Percentiles rank a stretch among this genome's conserved stretches.
phyloP scores from a whole-genome alignment of 129 eudicot genomes.

The Mikania micrantha region DNA sequence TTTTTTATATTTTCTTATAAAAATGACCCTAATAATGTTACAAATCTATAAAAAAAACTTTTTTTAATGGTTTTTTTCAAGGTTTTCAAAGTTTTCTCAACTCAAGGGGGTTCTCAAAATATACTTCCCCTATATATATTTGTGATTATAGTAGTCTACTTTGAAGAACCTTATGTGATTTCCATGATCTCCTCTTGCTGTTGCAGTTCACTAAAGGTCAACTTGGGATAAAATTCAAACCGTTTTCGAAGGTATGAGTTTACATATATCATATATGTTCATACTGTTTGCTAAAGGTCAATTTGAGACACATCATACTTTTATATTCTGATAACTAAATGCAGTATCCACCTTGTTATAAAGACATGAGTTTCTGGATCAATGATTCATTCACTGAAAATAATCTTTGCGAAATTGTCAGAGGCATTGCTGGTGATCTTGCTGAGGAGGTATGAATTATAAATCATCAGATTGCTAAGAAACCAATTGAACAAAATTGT shows the following conservation, averaged over 20 bases:
- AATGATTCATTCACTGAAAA: slow-evolving; percentile 86
- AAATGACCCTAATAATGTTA: too few relatives aligned
- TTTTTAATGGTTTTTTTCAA: too few relatives aligned
- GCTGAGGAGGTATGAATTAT: slow-evolving; percentile 75
- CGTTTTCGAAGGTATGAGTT: slow-evolving; percentile 67
- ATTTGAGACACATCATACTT: not conserved
- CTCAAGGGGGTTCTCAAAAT: too few relatives aligned
- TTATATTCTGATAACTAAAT: not conserved
- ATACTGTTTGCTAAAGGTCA: not conserved
- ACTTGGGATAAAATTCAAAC: slow-evolving; percentile 70
- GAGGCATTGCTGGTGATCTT: slow-evolving; percentile 94
- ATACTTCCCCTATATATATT: too few relatives aligned
- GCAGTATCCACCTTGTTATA: slow-evolving; percentile 91
- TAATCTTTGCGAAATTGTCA: slow-evolving; percentile 86
- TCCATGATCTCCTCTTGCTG: not conserved
- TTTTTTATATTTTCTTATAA: too few relatives aligned
- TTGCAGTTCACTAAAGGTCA: slow-evolving; percentile 73
- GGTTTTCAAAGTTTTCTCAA: too few relatives aligned
- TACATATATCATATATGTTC: not conserved
- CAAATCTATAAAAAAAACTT: too few relatives aligned
- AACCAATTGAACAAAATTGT: not conserved
- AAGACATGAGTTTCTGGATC: slow-evolving; percentile 96
- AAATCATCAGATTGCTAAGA: not conserved
- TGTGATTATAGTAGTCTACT: not conserved
- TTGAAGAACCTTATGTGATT: not conserved